Conservation (phyloP, 306 rosid species). For the Echinosophora koreensis region DNA sequence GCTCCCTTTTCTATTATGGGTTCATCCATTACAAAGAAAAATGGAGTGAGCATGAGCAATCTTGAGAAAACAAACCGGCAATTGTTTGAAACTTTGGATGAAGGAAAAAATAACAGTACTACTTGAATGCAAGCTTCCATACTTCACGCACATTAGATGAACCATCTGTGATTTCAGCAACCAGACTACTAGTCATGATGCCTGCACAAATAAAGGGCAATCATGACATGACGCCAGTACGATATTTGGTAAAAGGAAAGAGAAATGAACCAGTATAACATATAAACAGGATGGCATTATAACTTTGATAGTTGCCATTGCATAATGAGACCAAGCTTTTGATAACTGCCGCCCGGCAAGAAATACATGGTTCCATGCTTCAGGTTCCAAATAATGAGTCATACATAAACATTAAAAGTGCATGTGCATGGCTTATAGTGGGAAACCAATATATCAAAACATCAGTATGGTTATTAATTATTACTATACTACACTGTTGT, state of each 20-base stretch:
- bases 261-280: background rate
- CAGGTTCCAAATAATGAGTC: background rate
- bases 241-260: slow-evolving; percentile 7
- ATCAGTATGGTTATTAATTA: background rate
- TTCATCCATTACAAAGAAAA: background rate
- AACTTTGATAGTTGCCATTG: slow-evolving; percentile 13
- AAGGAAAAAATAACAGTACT: slow-evolving; percentile 42
- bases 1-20: background rate
- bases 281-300: background rate
- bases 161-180: slow-evolving; percentile 93
- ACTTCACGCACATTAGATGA: slow-evolving; percentile 94
- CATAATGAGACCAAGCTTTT: slow-evolving; percentile 22
- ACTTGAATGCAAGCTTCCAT: slow-evolving; percentile 83
- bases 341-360: background rate
- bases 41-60: background rate
- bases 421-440: slow-evolving; percentile 5
- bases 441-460: background rate
- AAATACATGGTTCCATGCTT: slow-evolving; percentile 1
- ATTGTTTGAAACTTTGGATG: background rate
- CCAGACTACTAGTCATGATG: slow-evolving; percentile 63
- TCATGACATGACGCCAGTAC: slow-evolving; percentile 18
- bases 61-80: slow-evolving; percentile 22
- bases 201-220: slow-evolving; percentile 57
- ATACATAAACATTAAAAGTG: background rate
- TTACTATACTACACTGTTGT: background rate